Base-by-base conservation (phyloP, 441 rosid species). In the Mallotus repandus region DNA sequence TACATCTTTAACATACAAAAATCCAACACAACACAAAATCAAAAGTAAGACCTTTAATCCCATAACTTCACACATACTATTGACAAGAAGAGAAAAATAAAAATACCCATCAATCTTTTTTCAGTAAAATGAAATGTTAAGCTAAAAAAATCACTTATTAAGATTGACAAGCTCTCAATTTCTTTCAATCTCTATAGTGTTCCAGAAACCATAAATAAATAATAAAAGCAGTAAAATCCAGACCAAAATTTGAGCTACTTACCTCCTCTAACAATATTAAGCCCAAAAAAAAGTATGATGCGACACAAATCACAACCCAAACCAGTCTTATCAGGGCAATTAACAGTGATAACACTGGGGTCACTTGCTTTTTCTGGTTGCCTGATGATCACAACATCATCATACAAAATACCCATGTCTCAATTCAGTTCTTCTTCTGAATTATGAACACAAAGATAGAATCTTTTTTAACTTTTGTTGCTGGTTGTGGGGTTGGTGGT, bases 301-400 rank as follows among this genome's bases (percentile, higher is more conserved):
- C 98, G 97, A 70, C 98, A 92, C 65, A 94, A 79, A 76, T 94
- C 99, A 72, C 93, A 88, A 79, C 98, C 99, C 7, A 94, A 76
- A 6, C 99, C 99, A 64, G 99, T 92, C 83, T 94, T 92, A 83
- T 94, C 99, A 4, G 98, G 99, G 82, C 99, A 94, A 71, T 94
- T 94, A n/a, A 94, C 79, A 21, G 94, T 91, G 53, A 94, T 87
- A 38, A 89, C 87, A 82, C 79, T 85, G 3, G 86, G 87, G 55
- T 89, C 97, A 12, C 88, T 93, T 86, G 88, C 92, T 78, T 83
- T 87, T 75, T 89, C 99, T 1, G 99, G 66, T 55, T 77, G 87
- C 9, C 81, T 79, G 76, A 94, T 87, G 70, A 89, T 84, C 86
- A 94, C 97, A 2, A 88, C 96, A 73, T 94, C 99, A 61, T 94